Evolutionary conservation across 1,139 yeast genomes (phyloP).

Genomic region (Hyphopichia fennica): DNA sequence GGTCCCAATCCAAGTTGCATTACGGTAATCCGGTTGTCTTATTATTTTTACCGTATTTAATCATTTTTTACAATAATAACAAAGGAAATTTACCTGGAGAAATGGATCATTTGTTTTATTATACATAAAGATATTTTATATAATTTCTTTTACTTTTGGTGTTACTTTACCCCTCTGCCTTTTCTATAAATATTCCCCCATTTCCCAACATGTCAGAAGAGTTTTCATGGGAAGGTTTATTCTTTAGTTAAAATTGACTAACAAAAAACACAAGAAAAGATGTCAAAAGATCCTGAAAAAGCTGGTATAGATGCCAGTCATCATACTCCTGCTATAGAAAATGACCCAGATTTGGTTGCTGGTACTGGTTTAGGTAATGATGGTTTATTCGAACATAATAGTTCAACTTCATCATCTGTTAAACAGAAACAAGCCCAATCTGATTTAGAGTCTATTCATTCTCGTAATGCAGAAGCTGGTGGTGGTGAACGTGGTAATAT

Average conservation of each 20-base stretch:
- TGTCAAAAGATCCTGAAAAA: slow-evolving; percentile 3
- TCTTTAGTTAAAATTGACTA: not conserved
- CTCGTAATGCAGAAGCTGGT: slow-evolving; percentile 20
- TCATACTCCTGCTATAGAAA: slow-evolving; percentile 3
- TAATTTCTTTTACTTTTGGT: no score
- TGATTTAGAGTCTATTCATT: slow-evolving; percentile 25
- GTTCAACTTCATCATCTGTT: slow-evolving; percentile 19
- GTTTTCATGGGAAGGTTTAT: no score
- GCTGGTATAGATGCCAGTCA: not conserved
- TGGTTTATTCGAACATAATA: slow-evolving; percentile 19
- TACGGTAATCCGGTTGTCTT: no score
- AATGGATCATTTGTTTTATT: no score
- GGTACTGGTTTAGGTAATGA: slow-evolving; percentile 5
- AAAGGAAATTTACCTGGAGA: no score
- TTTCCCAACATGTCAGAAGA: no score
- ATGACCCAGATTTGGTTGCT: slow-evolving; percentile 3
- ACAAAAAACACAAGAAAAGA: slow-evolving; percentile 2
- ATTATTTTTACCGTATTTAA: no score
- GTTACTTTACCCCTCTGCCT: no score
- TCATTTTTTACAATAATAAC: no score
- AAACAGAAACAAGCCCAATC: slow-evolving; percentile 13
- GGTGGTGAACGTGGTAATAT: slow-evolving; percentile 52
- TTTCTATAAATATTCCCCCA: no score
- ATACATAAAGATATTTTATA: no score
- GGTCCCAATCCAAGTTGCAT: no score